Evolutionary conservation across 2,329 filamentous ascomycete genomes (phyloP).

Genomic region (Trichoderma endophyticum): DNA sequence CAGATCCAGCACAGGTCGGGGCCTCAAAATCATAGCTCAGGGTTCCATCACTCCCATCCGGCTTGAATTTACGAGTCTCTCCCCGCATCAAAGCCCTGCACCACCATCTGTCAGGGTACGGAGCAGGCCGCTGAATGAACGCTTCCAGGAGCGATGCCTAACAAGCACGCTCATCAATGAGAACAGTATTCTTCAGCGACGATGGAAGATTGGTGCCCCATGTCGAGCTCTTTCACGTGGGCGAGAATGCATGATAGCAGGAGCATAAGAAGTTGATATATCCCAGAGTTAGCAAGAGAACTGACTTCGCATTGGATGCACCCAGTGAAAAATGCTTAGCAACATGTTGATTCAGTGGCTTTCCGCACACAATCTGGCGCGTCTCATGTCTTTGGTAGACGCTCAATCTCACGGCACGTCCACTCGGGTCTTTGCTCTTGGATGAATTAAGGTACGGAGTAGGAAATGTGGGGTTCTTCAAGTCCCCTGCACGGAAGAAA

Average conservation of each 20-base stretch:
- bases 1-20: neutral
- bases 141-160: neutral
- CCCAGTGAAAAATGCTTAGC: conserved; percentile 1
- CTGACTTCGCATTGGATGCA: neutral
- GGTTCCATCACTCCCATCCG: neutral
- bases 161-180: neutral
- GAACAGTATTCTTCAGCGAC: neutral
- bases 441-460: conserved; percentile 3
- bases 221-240: neutral
- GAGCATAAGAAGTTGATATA: neutral
- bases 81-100: neutral
- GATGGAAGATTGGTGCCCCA: neutral
- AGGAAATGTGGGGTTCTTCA: conserved; percentile 12
- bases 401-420: conserved; percentile 13
- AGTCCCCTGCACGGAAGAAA: neutral
- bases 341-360: neutral
- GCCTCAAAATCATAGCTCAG: neutral
- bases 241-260: neutral
- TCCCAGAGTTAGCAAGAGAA: neutral
- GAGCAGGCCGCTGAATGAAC: neutral
- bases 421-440: conserved; percentile 5
- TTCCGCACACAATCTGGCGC: neutral
- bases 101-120: neutral
- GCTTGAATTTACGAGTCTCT: neutral
- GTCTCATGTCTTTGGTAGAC: neutral